Conservation (phyloP, 371 early-diverging fungal species). For the Dinochytrium kinnereticum region DNA sequence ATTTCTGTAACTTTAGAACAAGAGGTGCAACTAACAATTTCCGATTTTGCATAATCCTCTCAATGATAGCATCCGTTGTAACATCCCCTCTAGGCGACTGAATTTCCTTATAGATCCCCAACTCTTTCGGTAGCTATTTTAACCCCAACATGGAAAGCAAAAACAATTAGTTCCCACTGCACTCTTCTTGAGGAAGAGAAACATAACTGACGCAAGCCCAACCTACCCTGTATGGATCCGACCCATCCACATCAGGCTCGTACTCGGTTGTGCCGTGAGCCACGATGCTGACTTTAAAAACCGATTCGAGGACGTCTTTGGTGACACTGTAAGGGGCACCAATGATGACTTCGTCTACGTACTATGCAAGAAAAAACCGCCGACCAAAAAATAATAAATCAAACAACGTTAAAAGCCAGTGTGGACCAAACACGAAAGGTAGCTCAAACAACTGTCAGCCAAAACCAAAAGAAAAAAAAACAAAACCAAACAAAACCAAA, state of each 20-base stretch:
- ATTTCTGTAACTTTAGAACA: background rate
- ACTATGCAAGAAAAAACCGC: too few relatives aligned
- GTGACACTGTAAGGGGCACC: conserved; percentile 52
- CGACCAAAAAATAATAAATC: too few relatives aligned
- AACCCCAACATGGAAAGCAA: too few relatives aligned
- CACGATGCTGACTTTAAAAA: conserved; percentile 81
- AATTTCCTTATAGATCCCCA: conserved; percentile 76
- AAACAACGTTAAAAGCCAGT: background rate
- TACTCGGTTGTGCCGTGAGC: conserved; percentile 65
- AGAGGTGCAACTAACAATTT: conserved; percentile 58
- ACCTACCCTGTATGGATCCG: conserved; percentile 79
- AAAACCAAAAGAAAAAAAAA: conserved; percentile 1
- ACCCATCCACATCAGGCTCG: conserved; percentile 68
- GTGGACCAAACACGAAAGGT: too few relatives aligned
- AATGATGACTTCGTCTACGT: conserved; percentile 31
- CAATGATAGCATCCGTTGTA: conserved; percentile 84
- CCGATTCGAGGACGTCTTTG: conserved; percentile 80
- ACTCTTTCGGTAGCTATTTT: conserved; percentile 42
- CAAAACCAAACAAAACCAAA: background rate
- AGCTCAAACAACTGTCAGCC: background rate
- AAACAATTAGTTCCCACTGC: too few relatives aligned
- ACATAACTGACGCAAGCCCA: background rate
- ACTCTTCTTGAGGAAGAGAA: background rate
- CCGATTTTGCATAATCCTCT: conserved; percentile 85
- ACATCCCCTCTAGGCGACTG: conserved; percentile 74